A percentile compares a stretch with the other conserved stretches of the same genome.
These are phyloP conservation scores for Fonsecaea erecta DNA, from an alignment of 2,329 filamentous ascomycete species.

Conservation along the genomic window DNA sequence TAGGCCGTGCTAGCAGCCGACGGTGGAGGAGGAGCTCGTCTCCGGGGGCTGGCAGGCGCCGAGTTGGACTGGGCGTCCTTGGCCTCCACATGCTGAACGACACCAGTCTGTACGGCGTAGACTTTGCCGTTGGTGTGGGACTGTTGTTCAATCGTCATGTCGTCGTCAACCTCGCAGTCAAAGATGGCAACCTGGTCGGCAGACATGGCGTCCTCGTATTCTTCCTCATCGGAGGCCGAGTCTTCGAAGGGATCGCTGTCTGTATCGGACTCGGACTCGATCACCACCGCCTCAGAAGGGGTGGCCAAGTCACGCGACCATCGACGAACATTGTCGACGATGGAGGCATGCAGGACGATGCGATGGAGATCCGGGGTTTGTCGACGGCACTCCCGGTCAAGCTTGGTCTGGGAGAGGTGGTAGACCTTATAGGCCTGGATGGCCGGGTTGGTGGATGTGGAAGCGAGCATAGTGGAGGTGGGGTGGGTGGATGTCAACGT, in stretches of 20 bases:
- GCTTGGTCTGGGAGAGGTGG: constrained; percentile 30
- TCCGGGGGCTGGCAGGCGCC: constrained; percentile 11
- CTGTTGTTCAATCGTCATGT: constrained; percentile 13
- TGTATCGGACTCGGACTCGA: constrained; percentile 29
- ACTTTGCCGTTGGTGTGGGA: constrained; percentile 8
- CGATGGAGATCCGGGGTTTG: constrained; percentile 32
- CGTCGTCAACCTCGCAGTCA: constrained; percentile 27
- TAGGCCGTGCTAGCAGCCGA: constrained; percentile 11
- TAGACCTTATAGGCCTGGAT: constrained; percentile 34
- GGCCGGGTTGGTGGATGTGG: constrained; percentile 26
- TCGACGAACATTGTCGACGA: constrained; percentile 32
- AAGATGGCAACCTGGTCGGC: constrained; percentile 28
- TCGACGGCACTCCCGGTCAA: constrained; percentile 31
- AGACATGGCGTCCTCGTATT: constrained; percentile 16
- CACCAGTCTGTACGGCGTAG: constrained; percentile 10
- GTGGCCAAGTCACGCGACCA: constrained; percentile 31
- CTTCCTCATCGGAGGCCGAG: constrained; percentile 20
- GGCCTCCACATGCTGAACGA: constrained; percentile 10
- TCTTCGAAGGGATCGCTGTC: constrained; percentile 33
- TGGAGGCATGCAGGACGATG: constrained; percentile 30
- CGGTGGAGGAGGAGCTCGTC: constrained; percentile 27
- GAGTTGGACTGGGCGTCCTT: constrained; percentile 15
- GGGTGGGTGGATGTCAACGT: neutral
- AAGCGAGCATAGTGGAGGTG: constrained; percentile 13
- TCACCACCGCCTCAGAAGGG: constrained; percentile 28